Base-by-base conservation (phyloP, 1,139 yeast genomes). In the Meyerozyma elateridarum region DNA sequence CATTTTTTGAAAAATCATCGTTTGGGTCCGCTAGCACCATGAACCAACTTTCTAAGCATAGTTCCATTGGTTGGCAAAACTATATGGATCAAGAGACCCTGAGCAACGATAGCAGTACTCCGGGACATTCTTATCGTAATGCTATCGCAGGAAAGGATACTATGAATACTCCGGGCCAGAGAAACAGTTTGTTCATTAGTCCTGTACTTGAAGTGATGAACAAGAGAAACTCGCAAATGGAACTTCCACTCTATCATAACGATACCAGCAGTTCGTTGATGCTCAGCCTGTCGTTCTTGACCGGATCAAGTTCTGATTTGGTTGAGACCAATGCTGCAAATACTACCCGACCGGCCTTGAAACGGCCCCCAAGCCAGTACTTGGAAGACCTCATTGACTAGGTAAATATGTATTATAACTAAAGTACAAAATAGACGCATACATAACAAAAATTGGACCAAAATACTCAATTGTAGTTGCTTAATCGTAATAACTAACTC, bases 161-260 rank as follows among this genome's bases (percentile, higher is more conserved):
- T 8, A 11, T 4, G 8, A 17, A 17, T 8, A n/a, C n/a, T n/a
- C n/a, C n/a, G n/a, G n/a, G n/a, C n/a, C 16, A 18, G 17, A 17
- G 27, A 17, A 24, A 24, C 8, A 59, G 65, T 22, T 61, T 62
- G 68, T 60, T 58, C 33, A 46, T 61, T 30, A 60, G 65, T 44
- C 69, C 69, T 4, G 52, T 56, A 5, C 36, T 49, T 30, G 59
- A 55, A 20, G 32, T 48, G 16, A 44, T 49, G 51, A 34, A 36
- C 25, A 22, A 33, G 13, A 27, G 32, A 15, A 26, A 28, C 15
- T 42, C 50, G 4, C 49, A 45, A 15, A 40, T 48, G 22, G 49
- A 47, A 15, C 44, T 54, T 28, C 59, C 59, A 2, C 33, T 52
- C 22, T 44, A 44, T 30, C 48, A 49, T 28, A 41, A 37, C 25